Percentiles rank a stretch among this genome's conserved stretches.
Evolutionary conservation across 306 rosid species (phyloP).

Genomic region (Lathyrus tuberosus): DNA sequence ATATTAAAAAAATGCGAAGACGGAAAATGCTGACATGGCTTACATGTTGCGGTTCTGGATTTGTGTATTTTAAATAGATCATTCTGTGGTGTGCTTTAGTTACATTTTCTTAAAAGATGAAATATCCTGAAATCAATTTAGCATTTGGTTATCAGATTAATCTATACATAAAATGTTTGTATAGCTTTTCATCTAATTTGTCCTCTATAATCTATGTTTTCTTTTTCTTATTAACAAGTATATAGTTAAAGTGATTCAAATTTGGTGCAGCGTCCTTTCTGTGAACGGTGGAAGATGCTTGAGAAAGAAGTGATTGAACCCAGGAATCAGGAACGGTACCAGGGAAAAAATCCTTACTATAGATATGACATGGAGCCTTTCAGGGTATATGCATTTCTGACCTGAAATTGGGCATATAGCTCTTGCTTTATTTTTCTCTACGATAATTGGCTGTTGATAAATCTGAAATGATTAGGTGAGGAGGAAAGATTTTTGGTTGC

Average conservation of each 20-base stretch:
- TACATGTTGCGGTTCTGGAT: background rate
- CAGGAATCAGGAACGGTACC: conserved; percentile 80
- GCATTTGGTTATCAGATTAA: background rate
- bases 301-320: conserved; percentile 98
- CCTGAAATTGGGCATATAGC: conserved; percentile 27
- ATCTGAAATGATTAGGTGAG: conserved; percentile 68
- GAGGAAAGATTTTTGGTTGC: conserved; percentile 97
- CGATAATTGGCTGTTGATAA: conserved; percentile 36
- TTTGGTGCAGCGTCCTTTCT: conserved; percentile 86
- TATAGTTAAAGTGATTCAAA: conserved; percentile 32
- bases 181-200: conserved; percentile 22
- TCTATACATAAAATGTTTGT: conserved; percentile 7
- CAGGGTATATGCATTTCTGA: conserved; percentile 63
- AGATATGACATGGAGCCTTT: conserved; percentile 96
- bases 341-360: conserved; percentile 66
- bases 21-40: background rate
- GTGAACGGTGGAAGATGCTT: conserved; percentile 96
- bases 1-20: background rate
- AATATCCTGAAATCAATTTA: conserved; percentile 6
- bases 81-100: background rate
- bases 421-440: conserved; percentile 16
- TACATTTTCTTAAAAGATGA: background rate
- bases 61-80: conserved; percentile 3
- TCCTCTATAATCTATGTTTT: background rate
- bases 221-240: conserved; percentile 27